phyloP scores from a whole-genome alignment of 208 protist genomes.

The Acanthamoeba healyi region DNA sequence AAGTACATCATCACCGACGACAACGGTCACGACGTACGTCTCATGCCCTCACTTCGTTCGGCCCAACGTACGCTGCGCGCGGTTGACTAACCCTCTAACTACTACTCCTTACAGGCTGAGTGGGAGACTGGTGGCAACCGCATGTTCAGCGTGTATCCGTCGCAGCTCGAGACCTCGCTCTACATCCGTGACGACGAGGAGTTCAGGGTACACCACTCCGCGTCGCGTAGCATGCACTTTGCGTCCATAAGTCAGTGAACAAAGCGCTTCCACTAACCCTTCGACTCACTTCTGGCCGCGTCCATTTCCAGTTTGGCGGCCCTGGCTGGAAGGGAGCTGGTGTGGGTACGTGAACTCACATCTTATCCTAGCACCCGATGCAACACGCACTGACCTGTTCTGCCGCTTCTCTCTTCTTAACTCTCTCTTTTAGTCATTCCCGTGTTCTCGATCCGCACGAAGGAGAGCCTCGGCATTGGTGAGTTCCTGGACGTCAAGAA shows the following conservation, averaged over 20 bases:
- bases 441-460: conserved; percentile 89
- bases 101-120: background rate
- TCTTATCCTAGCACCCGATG: background rate
- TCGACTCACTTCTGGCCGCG: background rate
- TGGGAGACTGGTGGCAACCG: conserved; percentile 62
- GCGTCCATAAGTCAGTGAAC: no score
- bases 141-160: conserved; percentile 67
- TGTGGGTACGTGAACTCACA: conserved; percentile 58
- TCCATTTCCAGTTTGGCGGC: conserved; percentile 27
- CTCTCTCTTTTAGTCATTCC: conserved; percentile 84
- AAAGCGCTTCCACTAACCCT: background rate
- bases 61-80: no score
- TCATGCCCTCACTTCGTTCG: background rate
- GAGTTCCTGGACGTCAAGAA: conserved; percentile 90
- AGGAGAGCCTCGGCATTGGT: conserved; percentile 88
- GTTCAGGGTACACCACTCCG: conserved; percentile 11
- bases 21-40: conserved; percentile 20
- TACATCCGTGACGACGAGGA: conserved; percentile 67
- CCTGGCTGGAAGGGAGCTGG: conserved; percentile 73
- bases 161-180: conserved; percentile 64
- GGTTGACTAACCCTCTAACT: background rate
- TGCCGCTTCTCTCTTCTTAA: background rate
- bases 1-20: conserved; percentile 75
- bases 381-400: conserved; percentile 34
- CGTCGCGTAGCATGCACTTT: background rate